Evolutionary conservation across 2,329 filamentous ascomycete genomes (phyloP).

Genomic region (Ceratocystis lukuohia): DNA sequence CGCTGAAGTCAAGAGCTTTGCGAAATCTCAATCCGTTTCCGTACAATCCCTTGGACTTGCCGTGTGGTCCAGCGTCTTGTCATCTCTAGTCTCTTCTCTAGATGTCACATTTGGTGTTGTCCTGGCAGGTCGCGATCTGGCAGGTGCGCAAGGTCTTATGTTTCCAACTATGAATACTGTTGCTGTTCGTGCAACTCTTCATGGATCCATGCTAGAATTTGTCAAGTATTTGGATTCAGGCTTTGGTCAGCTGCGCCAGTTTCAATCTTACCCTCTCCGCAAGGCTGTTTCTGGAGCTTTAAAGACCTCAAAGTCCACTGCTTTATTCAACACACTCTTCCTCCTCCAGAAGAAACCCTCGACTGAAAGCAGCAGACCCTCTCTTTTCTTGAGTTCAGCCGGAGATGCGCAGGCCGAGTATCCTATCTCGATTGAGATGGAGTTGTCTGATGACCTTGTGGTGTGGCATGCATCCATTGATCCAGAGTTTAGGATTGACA

Average conservation of each 20-base stretch:
- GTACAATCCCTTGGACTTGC: slow-evolving; percentile 27
- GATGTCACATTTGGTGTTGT: slow-evolving; percentile 76
- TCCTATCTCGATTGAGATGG: slow-evolving; percentile 69
- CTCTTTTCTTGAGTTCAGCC: background rate
- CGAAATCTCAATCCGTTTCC: slow-evolving; percentile 1
- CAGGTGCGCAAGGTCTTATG: slow-evolving; percentile 51
- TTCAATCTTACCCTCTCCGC: slow-evolving; percentile 66
- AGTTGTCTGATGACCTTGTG: slow-evolving; percentile 42
- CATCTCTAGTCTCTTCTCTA: slow-evolving; percentile 46
- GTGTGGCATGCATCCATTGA: slow-evolving; percentile 63
- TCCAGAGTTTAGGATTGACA: slow-evolving; percentile 36
- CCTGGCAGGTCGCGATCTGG: slow-evolving; percentile 68
- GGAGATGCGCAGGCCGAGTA: slow-evolving; percentile 54
- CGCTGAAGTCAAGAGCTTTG: slow-evolving; percentile 26
- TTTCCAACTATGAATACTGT: slow-evolving; percentile 94
- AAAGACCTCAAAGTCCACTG: slow-evolving; percentile 15
- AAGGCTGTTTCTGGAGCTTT: slow-evolving; percentile 42
- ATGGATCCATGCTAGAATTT: slow-evolving; percentile 52
- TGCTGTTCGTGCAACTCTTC: slow-evolving; percentile 56
- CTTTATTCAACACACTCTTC: slow-evolving; percentile 45
- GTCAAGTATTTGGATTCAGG: slow-evolving; percentile 61
- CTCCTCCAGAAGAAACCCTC: slow-evolving; percentile 30
- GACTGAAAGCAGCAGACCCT: background rate
- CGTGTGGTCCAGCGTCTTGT: slow-evolving; percentile 60
- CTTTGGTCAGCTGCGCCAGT: slow-evolving; percentile 50